These are phyloP conservation scores for Yamadazyma kanchanaburiensis DNA, from an alignment of 1,139 yeast genomes.

Conservation along the genomic window DNA sequence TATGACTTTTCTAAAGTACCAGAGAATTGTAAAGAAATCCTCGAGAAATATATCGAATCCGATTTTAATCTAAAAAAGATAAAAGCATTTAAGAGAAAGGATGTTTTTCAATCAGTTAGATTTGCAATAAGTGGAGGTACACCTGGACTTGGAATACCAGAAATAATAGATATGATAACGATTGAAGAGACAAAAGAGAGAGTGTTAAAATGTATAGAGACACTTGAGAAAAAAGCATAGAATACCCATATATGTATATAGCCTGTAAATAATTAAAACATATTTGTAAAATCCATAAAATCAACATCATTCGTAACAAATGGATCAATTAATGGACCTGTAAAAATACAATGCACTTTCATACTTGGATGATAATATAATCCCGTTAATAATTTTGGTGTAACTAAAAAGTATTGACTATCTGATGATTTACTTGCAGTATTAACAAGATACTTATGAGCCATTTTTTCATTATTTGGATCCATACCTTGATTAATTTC, in stretches of 20 bases:
- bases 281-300: conserved; percentile 30
- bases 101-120: conserved; percentile 60
- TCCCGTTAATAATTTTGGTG: conserved; percentile 85
- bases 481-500: conserved; percentile 99
- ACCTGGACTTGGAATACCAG: conserved; percentile 70
- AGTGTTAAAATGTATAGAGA: conserved; percentile 15
- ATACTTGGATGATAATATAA: conserved; percentile 75
- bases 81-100: conserved; percentile 33
- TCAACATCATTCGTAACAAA: conserved; percentile 18
- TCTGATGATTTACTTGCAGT: conserved; percentile 67
- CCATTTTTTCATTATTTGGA: conserved; percentile 83
- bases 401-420: conserved; percentile 83
- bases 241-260: conserved; percentile 1
- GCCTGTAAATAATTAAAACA: conserved; percentile 2
- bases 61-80: conserved; percentile 14
- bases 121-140: conserved; percentile 70
- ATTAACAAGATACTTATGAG: conserved; percentile 82
- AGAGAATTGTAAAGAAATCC: conserved; percentile 5
- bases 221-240: conserved; percentile 3
- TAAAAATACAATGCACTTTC: conserved; percentile 87
- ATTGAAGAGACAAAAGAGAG: conserved; percentile 37
- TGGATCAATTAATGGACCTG: conserved; percentile 46
- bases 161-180: conserved; percentile 57
- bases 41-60: conserved; percentile 5
- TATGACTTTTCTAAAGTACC: conserved; percentile 7